Evolutionary conservation across 768 basidiomycete genomes (phyloP).

Genomic region (Naganishia vaughanmartiniae): DNA sequence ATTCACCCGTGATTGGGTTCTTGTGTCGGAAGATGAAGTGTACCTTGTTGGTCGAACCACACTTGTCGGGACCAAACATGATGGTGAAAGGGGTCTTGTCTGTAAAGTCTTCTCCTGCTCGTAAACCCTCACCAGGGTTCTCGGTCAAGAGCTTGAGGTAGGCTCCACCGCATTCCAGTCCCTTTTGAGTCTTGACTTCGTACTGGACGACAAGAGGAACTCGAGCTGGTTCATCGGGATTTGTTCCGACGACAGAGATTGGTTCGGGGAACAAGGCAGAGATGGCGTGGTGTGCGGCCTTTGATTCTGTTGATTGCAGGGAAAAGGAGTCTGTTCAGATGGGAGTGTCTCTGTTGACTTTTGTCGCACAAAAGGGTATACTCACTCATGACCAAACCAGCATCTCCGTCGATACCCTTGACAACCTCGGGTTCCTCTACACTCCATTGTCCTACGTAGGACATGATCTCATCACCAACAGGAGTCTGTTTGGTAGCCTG

Average conservation of each 20-base stretch:
- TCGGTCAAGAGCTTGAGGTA: conserved; percentile 84
- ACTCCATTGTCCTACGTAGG: conserved; percentile 94
- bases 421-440: conserved; percentile 77
- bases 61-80: conserved; percentile 92
- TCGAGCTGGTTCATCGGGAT: conserved; percentile 15
- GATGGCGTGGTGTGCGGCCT: conserved; percentile 98
- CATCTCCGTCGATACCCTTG: conserved; percentile 76
- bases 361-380: neutral
- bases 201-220: conserved; percentile 88
- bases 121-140: conserved; percentile 41
- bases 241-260: conserved; percentile 66
- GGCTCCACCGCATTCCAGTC: conserved; percentile 97
- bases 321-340: neutral
- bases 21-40: conserved; percentile 99
- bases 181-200: conserved; percentile 99
- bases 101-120: conserved; percentile 52
- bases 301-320: conserved; percentile 60
- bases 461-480: conserved; percentile 91
- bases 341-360: conserved; percentile 3
- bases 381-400: conserved; percentile 69
- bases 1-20: conserved; percentile 85
- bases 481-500: conserved; percentile 98
- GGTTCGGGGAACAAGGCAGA: conserved; percentile 80
- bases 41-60: conserved; percentile 57
- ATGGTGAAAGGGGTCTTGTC: conserved; percentile 57